Base-by-base conservation (phyloP, 139 green algal species). In the Chlamydomonas schloesseri region DNA sequence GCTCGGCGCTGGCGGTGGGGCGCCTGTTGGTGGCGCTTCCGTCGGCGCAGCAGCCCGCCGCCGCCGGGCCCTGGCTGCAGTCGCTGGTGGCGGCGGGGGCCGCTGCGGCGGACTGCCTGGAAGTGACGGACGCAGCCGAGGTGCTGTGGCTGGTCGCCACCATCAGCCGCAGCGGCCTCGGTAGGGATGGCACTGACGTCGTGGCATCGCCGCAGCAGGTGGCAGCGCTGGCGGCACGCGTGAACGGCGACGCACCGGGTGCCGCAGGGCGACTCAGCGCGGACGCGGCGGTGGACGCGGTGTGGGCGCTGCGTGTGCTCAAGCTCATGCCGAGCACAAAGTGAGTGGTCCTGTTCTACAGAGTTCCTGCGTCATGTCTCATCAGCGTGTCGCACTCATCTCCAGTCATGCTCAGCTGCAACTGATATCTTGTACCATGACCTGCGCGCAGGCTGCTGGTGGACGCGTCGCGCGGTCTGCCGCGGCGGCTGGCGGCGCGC, bases 91-190 rank as follows among this genome's bases (percentile, higher is more conserved):
- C 65, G 20, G 65, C 64, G 13, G 65, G 65, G 21, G 46, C 47
- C 1, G 31, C 29, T 17, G 79, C 79, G 28, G 65, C 65, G 47
- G 15, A 47, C 65, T 55, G 67, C 31, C 79, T 85, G 79, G 18
- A 67, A 0, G 31, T 31, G 0, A 15, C 37, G 11, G 20, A 3
- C 28, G 79, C 79, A 21, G 65, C 47, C 23, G 79, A 36, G n/a
- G 33, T 85, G 79, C 47, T 85, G 47, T 70, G 47, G 67, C 47
- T 85, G 20, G 2, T 76, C 20, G 79, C 79, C 21, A 55, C 23
- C 47, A 47, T 76, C 23, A n/a, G n/a, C n/a, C 23, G 33, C 34
- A 15, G 20, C 6, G 33, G 6, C 9, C 14, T 11, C 3, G 9
- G 33, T 17, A 18, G 2, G 26, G 37, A 53, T 0, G 64, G 23